A percentile compares a stretch with the other conserved stretches of the same genome.
Evolutionary conservation across 2,329 filamentous ascomycete genomes (phyloP).

Genomic region (Cladosporium sphaerospermum): DNA sequence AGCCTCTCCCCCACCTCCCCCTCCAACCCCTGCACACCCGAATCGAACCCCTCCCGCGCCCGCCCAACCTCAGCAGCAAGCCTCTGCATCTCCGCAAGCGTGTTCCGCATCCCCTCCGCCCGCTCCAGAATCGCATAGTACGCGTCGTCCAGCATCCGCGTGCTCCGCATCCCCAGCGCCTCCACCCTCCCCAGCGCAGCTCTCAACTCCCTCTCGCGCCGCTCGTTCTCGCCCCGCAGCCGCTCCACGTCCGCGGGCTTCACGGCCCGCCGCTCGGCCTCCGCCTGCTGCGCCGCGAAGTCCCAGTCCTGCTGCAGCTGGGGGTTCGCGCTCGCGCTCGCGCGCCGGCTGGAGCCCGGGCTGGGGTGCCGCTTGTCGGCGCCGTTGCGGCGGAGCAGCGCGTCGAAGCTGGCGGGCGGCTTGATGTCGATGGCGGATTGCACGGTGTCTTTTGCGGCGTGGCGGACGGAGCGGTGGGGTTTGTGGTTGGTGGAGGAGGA

Average conservation of each 20-base stretch:
- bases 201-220: conserved; percentile 35
- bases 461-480: conserved; percentile 22
- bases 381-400: conserved; percentile 35
- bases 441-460: conserved; percentile 34
- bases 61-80: conserved; percentile 57
- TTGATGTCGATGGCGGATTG: conserved; percentile 41
- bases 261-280: conserved; percentile 22
- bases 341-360: conserved; percentile 20
- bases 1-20: conserved; percentile 56
- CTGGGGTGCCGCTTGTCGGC: conserved; percentile 22
- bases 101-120: conserved; percentile 57
- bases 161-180: conserved; percentile 54
- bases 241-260: conserved; percentile 35
- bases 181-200: conserved; percentile 40
- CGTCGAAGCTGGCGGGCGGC: conserved; percentile 40
- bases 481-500: too few species aligned
- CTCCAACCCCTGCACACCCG: conserved; percentile 41
- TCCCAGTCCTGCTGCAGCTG: conserved; percentile 14
- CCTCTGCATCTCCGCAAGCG: conserved; percentile 58
- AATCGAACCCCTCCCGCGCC: conserved; percentile 41
- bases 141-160: conserved; percentile 62
- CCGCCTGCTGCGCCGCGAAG: conserved; percentile 16
- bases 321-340: conserved; percentile 8
- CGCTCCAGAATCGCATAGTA: conserved; percentile 70
- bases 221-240: conserved; percentile 34